Conservation (phyloP, 768 basidiomycete species). For the Gymnopilus dilepis region DNA sequence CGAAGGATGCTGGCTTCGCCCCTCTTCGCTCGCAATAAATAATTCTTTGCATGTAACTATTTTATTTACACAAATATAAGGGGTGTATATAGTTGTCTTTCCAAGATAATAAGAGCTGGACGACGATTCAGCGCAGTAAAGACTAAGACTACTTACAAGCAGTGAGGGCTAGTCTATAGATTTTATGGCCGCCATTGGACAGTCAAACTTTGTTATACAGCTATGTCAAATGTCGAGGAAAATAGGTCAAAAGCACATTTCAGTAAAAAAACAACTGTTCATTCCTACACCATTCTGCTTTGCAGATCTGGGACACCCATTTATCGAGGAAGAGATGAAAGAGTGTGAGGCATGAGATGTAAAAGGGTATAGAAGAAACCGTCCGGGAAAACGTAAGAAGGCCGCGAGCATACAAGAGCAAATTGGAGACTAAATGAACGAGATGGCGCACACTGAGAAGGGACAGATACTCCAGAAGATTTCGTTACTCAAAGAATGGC, state of each 20-base stretch:
- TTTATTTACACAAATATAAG: slow-evolving; percentile 24
- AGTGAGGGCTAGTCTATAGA: slow-evolving; percentile 39
- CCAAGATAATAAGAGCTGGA: slow-evolving; percentile 19
- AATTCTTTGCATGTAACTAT: slow-evolving; percentile 13
- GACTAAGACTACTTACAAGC: slow-evolving; percentile 34
- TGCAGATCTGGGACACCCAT: slow-evolving; percentile 28
- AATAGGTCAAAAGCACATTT: slow-evolving; percentile 36
- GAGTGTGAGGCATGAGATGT: slow-evolving; percentile 39
- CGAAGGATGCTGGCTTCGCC: no score
- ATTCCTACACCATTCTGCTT: slow-evolving; percentile 42
- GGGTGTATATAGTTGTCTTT: slow-evolving; percentile 21
- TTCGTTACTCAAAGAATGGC: slow-evolving; percentile 32
- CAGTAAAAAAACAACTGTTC: slow-evolving; percentile 30
- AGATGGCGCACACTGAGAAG: slow-evolving; percentile 26
- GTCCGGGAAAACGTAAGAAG: slow-evolving; percentile 43
- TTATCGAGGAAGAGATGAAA: slow-evolving; percentile 28
- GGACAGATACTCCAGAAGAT: slow-evolving; percentile 28
- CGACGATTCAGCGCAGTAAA: slow-evolving; percentile 19
- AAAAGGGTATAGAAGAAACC: slow-evolving; percentile 39
- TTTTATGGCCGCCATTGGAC: slow-evolving; percentile 37
- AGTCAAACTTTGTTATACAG: slow-evolving; percentile 54
- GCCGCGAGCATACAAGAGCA: slow-evolving; percentile 36
- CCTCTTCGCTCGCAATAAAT: slow-evolving; percentile 1
- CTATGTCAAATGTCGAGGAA: slow-evolving; percentile 33
- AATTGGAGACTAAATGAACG: slow-evolving; percentile 33